These are phyloP conservation scores for Chlamydomonas applanata DNA, from an alignment of 139 green algal genomes.

Conservation along the genomic window DNA sequence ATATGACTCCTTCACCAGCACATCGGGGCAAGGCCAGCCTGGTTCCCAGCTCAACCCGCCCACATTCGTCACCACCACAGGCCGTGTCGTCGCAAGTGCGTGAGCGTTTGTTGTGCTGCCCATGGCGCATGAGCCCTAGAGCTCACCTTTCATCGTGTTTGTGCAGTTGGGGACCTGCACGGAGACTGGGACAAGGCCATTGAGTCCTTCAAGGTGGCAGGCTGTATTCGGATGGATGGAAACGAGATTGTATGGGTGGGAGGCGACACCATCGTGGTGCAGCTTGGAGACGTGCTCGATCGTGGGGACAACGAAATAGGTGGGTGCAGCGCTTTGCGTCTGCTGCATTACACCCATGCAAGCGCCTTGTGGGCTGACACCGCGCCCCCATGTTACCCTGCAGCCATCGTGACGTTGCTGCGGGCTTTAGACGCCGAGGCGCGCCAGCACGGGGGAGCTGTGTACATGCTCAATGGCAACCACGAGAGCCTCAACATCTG, in stretches of 20 bases:
- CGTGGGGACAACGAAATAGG: slow-evolving; percentile 86
- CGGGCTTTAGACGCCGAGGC: slow-evolving; percentile 79
- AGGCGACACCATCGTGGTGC: slow-evolving; percentile 82
- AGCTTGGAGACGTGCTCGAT: slow-evolving; percentile 91
- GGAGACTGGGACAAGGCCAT: slow-evolving; percentile 85
- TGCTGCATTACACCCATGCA: not conserved
- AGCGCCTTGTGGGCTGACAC: not conserved
- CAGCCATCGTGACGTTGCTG: slow-evolving; percentile 82
- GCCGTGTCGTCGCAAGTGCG: slow-evolving; percentile 78
- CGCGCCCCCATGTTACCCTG: not conserved
- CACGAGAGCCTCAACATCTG: slow-evolving; percentile 87
- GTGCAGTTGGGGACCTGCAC: slow-evolving; percentile 88
- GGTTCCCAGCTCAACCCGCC: slow-evolving; percentile 39
- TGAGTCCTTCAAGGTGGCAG: slow-evolving; percentile 64
- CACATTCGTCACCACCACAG: slow-evolving; percentile 68
- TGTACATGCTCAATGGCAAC: slow-evolving; percentile 94
- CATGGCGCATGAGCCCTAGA: too few relatives aligned
- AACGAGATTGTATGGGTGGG: slow-evolving; percentile 68
- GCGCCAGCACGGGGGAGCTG: slow-evolving; percentile 67
- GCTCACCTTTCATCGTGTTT: not conserved
- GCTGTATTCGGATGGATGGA: slow-evolving; percentile 51
- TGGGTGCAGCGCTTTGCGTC: slow-evolving; percentile 32
- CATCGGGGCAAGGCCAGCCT: too few relatives aligned
- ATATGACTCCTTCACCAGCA: not conserved
- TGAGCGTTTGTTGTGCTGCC: slow-evolving; percentile 1